phyloP scores from a whole-genome alignment of 108 stramenopile species.

The Cylindrotheca closterium region DNA sequence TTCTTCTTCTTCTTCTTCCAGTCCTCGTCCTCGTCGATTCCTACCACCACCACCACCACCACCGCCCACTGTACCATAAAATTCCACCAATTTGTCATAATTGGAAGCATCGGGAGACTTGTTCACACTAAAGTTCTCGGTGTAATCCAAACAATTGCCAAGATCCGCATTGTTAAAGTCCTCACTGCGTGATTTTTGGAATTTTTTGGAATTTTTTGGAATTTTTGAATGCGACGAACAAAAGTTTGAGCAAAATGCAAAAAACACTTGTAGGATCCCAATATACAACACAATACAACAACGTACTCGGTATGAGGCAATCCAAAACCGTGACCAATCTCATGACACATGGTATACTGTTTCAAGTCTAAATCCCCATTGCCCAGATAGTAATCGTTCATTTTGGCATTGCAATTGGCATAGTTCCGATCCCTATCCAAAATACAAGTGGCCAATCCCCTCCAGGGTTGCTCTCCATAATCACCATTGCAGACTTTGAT shows the following conservation, averaged over 20 bases:
- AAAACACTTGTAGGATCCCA: no score
- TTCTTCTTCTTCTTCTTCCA: no score
- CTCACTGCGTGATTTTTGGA: no score
- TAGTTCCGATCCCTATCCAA: slow-evolving; percentile 35
- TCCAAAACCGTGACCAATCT: slow-evolving; percentile 62
- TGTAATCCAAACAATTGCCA: slow-evolving; percentile 83
- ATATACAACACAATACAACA: no score
- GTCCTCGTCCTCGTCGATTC: not conserved
- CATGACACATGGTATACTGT: slow-evolving; percentile 77
- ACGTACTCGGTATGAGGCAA: slow-evolving; percentile 71
- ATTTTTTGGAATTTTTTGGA: no score
- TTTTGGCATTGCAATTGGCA: slow-evolving; percentile 40
- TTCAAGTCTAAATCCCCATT: slow-evolving; percentile 35
- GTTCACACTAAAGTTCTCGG: slow-evolving; percentile 54
- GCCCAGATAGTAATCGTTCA: slow-evolving; percentile 71
- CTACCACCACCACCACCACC: slow-evolving; percentile 34
- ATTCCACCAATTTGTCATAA: slow-evolving; percentile 37
- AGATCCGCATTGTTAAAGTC: slow-evolving; percentile 66
- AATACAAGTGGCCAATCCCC: slow-evolving; percentile 32
- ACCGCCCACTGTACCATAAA: slow-evolving; percentile 51
- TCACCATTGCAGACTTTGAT: slow-evolving; percentile 68
- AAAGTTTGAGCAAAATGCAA: no score
- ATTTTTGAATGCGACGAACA: no score
- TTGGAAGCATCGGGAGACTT: slow-evolving; percentile 56
- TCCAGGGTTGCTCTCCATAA: slow-evolving; percentile 54